These are phyloP conservation scores for Stachybotrys elegans DNA, from an alignment of 2,329 filamentous ascomycete genomes.

Conservation along the genomic window DNA sequence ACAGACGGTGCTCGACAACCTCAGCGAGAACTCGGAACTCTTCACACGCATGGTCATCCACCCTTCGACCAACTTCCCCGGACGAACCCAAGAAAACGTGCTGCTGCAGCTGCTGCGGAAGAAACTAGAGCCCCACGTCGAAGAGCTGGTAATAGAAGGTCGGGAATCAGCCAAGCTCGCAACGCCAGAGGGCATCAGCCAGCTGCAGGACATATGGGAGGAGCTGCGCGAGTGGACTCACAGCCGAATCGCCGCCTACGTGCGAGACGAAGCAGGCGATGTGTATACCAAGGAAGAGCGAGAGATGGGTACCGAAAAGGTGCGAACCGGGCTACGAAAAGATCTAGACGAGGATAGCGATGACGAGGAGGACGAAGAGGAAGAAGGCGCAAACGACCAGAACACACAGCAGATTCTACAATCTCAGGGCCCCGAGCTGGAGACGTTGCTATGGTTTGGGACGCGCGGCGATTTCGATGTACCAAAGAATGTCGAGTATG, in stretches of 20 bases:
- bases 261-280: slow-evolving; percentile 43
- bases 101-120: slow-evolving; percentile 71
- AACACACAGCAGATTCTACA: slow-evolving; percentile 7
- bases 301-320: slow-evolving; percentile 59
- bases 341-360: slow-evolving; percentile 45
- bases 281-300: slow-evolving; percentile 70
- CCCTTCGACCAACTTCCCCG: slow-evolving; percentile 71
- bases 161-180: slow-evolving; percentile 38
- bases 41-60: slow-evolving; percentile 68
- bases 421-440: slow-evolving; percentile 34
- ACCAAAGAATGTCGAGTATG: slow-evolving; percentile 39
- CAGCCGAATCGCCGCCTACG: slow-evolving; percentile 35
- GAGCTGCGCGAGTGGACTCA: slow-evolving; percentile 36
- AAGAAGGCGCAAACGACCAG: slow-evolving; percentile 31
- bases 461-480: slow-evolving; percentile 39
- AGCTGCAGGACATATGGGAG: slow-evolving; percentile 53
- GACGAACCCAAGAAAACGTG: slow-evolving; percentile 60
- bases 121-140: slow-evolving; percentile 74
- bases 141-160: slow-evolving; percentile 65
- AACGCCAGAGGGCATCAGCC: slow-evolving; percentile 37
- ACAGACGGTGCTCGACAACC: slow-evolving; percentile 57
- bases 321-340: slow-evolving; percentile 64
- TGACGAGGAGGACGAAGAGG: slow-evolving; percentile 55
- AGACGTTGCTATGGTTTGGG: slow-evolving; percentile 42
- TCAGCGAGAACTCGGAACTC: slow-evolving; percentile 60